Evolutionary conservation across 768 basidiomycete species (phyloP), one percentile per base, ranked within the genome.

Genomic region (Tulasnella sp.): DNA sequence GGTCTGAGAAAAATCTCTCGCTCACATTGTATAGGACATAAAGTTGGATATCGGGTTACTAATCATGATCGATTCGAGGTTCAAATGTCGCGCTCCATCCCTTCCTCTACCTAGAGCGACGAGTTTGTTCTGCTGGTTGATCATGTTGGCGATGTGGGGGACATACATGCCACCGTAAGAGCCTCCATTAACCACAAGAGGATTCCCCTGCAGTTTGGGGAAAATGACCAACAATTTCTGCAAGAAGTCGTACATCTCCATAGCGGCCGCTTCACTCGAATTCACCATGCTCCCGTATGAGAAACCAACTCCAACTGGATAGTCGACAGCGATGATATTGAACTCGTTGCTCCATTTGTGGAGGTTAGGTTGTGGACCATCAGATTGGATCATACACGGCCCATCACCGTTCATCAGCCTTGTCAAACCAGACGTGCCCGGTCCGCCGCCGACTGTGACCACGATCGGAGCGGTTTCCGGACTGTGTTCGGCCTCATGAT

Each of bases 141-240:
- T 71, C 11, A 70, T 71, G 15, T 69, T 69, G 1, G 70, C 72
- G 38, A 73, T 73, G 53, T 72, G 64, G 2, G 72, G 70, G 7
- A 71, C 62, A 51, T 73, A 73, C 4, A 68, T 63, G 0, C 72
- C 71, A 42, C 72, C 72, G 60, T 72, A 73, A 2, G 70, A 71
- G 4, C 72, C 72, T 8, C 69, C 63, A 7, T 69, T 64, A 2
- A 72, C 27, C 27, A 70, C 59, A 31, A 72, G 63, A 58, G 63
- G 52, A 41, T 53, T 62, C 11, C 57, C 61, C 41, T 50, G 27
- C 30, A 68, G 53, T 1, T 66, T 44, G 5, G 68, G 68, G 56
- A 62, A 69, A 4, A 71, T 52, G 9, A 43, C 58, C 63, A 65
- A 70, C 61, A 72, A 71, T 53, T 69, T 71, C 53, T 72, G 70